Evolutionary conservation across 257 asterid species (phyloP), one percentile per base, ranked within the genome.

Genomic region (Solanum paucissectum): DNA sequence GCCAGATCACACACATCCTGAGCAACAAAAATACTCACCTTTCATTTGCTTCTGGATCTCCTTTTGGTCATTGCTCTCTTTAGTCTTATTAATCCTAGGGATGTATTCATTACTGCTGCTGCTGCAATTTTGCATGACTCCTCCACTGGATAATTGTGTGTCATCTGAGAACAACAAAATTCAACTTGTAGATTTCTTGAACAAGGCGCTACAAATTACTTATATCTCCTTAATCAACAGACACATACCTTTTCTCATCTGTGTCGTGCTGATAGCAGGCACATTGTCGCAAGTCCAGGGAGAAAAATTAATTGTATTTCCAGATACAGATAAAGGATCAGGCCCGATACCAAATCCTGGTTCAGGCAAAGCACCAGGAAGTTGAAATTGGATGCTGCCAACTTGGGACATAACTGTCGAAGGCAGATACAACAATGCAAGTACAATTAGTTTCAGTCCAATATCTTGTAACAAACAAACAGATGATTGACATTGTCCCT

Each of bases 21-120:
- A 81, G 83, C 13, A 76, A 76, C 60, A 76, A 49, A 25, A 82
- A 29, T 18, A 87, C 92, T 69, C 27, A 95, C 99, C 98, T 93
- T 93, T 93, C 13, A 85, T 72, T 60, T 89, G 86, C 86, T 62
- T 88, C 82, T 58, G 76, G 89, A 77, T 87, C 79, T 84, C 91
- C 87, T 92, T 88, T 88, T 91, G 92, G 49, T 69, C 88, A 83
- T 87, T 89, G 77, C 83, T 83, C 84, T 88, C 94, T 81, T 88
- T 87, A 74, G 81, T 82, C n/a, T 86, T 87, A 90, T 92, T 86
- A 33, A 88, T 60, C 84, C 84, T 88, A 86, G 93, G 93, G 75
- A 90, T 87, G 90, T 93, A 91, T n/a, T 95, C 98, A 83, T 88
- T 93, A 87, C 96, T 93, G 86, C 96, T 91, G 90, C 94, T 92